Evolutionary conservation across 352 stramenopile species (phyloP), one percentile per base, ranked within the genome.

Genomic region (Phytophthora podocarpi): DNA sequence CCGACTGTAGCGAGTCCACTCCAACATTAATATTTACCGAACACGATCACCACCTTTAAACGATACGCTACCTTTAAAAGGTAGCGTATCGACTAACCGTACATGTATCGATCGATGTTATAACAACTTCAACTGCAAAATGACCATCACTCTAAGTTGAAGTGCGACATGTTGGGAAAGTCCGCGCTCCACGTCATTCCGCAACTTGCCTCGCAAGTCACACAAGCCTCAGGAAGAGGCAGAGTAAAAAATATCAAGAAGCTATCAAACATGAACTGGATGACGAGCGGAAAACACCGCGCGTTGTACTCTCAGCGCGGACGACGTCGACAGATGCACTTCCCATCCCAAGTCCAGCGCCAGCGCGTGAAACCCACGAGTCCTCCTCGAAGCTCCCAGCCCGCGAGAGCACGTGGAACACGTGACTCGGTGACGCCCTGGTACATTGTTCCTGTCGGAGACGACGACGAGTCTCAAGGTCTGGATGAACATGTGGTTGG

Each of bases 281-380:
- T 86, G 80, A 86, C 80, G 39, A 85, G 77, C 39, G 72, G 73
- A n/a, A 50, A 55, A 27, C 77, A 89, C 59, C 80, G 77, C 15
- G 77, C 80, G 46, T 49, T 87, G 51, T 73, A 80, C 40, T 78
- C 75, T 37, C 67, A 74, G 36, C 77, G 78, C n/a, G 72, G 60
- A 20, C 64, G 70, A 46, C 70, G 68, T 16, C 60, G 68, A 30
- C 74, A 85, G 50, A 82, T 82, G 74, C 62, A 78, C 31, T 86
- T 89, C 27, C 74, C 79, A 13, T 70, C 67, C 32, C 78, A 82
- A 51, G 60, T 77, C 13, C 73, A 84, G 57, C 67, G 54, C 43
- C 51, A 80, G 50, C 49, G 64, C 18, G 35, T 72, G 23, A 51
- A 48, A 12, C 11, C 42, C 5, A 39, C 56, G 9, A 64, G 31